These are phyloP conservation scores for Podaxis carcinomalis DNA, from an alignment of 768 basidiomycete genomes.

Conservation along the genomic window DNA sequence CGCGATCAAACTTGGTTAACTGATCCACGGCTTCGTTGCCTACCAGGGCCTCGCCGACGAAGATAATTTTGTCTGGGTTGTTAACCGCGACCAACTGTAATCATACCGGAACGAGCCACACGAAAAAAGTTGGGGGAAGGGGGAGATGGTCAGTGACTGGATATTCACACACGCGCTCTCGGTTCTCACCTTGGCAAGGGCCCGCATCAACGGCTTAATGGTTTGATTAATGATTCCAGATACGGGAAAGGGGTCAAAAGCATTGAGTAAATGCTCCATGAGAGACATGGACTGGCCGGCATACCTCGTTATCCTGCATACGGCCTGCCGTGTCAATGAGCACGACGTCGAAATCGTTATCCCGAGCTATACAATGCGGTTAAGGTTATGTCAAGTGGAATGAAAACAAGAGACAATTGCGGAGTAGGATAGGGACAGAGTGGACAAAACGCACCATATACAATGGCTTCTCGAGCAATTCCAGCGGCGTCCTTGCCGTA, in stretches of 20 bases:
- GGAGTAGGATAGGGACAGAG: background rate
- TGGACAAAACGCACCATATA: slow-evolving; percentile 57
- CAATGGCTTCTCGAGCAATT: slow-evolving; percentile 93
- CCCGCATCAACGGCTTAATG: slow-evolving; percentile 87
- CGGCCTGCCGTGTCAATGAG: slow-evolving; percentile 97
- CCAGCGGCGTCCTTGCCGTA: slow-evolving; percentile 99
- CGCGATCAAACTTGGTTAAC: slow-evolving; percentile 92
- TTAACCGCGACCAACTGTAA: slow-evolving; percentile 85
- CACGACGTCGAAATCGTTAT: slow-evolving; percentile 93
- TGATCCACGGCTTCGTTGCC: slow-evolving; percentile 99
- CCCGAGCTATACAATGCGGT: slow-evolving; percentile 51
- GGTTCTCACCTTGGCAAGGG: slow-evolving; percentile 78
- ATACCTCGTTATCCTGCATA: slow-evolving; percentile 98
- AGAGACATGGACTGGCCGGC: slow-evolving; percentile 19
- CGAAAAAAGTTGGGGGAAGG: background rate
- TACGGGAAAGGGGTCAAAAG: background rate
- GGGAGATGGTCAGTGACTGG: slow-evolving; percentile 2
- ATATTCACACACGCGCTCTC: background rate
- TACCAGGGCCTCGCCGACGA: slow-evolving; percentile 96
- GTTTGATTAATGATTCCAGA: background rate
- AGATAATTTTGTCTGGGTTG: slow-evolving; percentile 94
- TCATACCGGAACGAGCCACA: background rate
- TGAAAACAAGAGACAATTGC: background rate
- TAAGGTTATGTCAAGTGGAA: slow-evolving; percentile 4
- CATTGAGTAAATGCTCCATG: slow-evolving; percentile 5